Evolutionary conservation across 1,284 basidiomycete genomes (phyloP).

Genomic region (Melanopsichium pennsylvanicum): DNA sequence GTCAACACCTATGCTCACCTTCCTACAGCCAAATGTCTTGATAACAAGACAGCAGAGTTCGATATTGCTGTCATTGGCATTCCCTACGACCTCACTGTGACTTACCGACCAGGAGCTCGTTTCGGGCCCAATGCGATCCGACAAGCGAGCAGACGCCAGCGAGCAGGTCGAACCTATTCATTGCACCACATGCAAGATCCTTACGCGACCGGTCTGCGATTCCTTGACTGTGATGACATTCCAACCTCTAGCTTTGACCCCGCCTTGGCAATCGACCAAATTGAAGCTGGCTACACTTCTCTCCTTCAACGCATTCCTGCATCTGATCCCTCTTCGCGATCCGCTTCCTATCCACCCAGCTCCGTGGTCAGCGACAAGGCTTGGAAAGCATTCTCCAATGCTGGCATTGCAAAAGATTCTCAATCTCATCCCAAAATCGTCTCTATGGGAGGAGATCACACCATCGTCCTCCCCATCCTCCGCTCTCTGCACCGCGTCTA

Average conservation of each 20-base stretch:
- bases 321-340: conserved; percentile 5
- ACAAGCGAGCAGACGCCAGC: conserved; percentile 38
- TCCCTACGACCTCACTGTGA: conserved; percentile 47
- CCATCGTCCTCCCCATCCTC: conserved; percentile 68
- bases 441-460: conserved; percentile 68
- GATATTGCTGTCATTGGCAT: conserved; percentile 53
- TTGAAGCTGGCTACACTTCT: conserved; percentile 40
- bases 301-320: conserved; percentile 27
- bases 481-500: conserved; percentile 66
- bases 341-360: conserved; percentile 1
- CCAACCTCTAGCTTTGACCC: conserved; percentile 44
- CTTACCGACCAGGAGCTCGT: conserved; percentile 44
- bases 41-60: conserved; percentile 25
- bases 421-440: conserved; percentile 66
- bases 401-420: conserved; percentile 36
- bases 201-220: conserved; percentile 34
- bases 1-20: conserved; percentile 51
- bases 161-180: conserved; percentile 30
- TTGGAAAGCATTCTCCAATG: conserved; percentile 67
- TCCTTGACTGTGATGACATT: conserved; percentile 51
- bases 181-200: conserved; percentile 43
- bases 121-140: conserved; percentile 49
- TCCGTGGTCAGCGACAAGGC: conserved; percentile 12
- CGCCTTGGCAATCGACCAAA: conserved; percentile 46
- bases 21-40: conserved; percentile 30